Conservation (phyloP, 1,284 basidiomycete species). For the Heterobasidion parviporum region DNA sequence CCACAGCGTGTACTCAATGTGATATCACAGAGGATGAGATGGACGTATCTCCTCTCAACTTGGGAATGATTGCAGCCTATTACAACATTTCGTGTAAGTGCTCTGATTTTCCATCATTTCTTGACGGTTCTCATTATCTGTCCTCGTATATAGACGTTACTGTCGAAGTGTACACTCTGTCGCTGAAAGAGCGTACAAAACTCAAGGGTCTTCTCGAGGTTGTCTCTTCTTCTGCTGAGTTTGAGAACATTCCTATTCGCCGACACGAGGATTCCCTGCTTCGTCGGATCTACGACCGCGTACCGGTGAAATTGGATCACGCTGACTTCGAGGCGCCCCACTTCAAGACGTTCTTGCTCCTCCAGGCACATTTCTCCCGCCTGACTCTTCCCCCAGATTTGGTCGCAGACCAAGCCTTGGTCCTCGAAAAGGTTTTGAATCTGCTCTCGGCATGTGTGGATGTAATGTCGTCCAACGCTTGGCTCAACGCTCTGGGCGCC, state of each 20-base stretch:
- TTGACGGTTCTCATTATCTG: slow-evolving; percentile 6
- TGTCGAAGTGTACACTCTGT: slow-evolving; percentile 94
- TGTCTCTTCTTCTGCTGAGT: slow-evolving; percentile 93
- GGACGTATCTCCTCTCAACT: slow-evolving; percentile 86
- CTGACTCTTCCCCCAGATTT: slow-evolving; percentile 89
- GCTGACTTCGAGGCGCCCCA: slow-evolving; percentile 89
- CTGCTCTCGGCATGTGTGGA: slow-evolving; percentile 91
- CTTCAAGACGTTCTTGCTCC: slow-evolving; percentile 96
- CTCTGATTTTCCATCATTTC: not conserved
- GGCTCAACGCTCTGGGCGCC: slow-evolving; percentile 88
- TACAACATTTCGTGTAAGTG: slow-evolving; percentile 81
- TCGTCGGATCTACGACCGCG: slow-evolving; percentile 90
- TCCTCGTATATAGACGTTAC: slow-evolving; percentile 62
- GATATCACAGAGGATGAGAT: slow-evolving; percentile 73
- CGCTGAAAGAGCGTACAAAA: slow-evolving; percentile 95
- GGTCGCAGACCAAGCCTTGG: slow-evolving; percentile 80
- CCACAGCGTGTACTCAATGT: slow-evolving; percentile 7
- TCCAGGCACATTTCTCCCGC: slow-evolving; percentile 96
- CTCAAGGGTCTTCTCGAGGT: slow-evolving; percentile 95
- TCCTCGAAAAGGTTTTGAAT: slow-evolving; percentile 88
- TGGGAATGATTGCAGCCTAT: slow-evolving; percentile 95
- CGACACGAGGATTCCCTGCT: slow-evolving; percentile 82
- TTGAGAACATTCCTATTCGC: slow-evolving; percentile 90
- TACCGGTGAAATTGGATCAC: slow-evolving; percentile 87
- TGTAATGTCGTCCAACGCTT: slow-evolving; percentile 96